Evolutionary conservation across 306 rosid species (phyloP), one percentile per base, ranked within the genome.

Genomic region (Lathyrus oleraceus): DNA sequence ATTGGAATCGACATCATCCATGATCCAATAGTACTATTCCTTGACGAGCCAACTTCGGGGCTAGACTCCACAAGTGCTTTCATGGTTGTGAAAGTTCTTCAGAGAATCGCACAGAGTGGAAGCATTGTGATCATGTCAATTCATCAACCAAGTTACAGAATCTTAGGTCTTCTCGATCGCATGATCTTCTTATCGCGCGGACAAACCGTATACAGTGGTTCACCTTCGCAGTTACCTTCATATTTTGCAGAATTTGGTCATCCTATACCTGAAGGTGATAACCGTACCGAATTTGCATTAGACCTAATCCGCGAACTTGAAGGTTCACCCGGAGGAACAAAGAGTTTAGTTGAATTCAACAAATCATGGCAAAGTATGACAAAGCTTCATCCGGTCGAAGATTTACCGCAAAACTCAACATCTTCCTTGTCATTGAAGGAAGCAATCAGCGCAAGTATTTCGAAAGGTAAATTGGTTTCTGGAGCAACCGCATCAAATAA

Each of bases 11-110:
- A 91, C 80, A 91, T 94, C 9, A 86, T 94, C 25, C 99, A 94
- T 75, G 97, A 94, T 52, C 99, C 99, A 1, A 94, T 94, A 52
- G 58, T 94, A 2, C 77, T 94, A 1, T 94, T 94, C 81, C 89
- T 94, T 0, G 99, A 94, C 71, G 99, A 94, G 27, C 99, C 99
- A 4, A 91, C 99, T 10, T 94, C 99, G 0, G 99, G 99, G 23
- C 92, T 94, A 0, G 99, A 94, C 77, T 94, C 99, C 1, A 94
- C 99, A 4, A 87, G 92, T 27, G 99, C 99, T 1, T 94, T 67
- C 91, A 87, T 94, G 97, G 99, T 94, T 66, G 99, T 94, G 45
- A 94, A 91, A 61, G 99, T 94, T 1, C 52, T 94, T 0, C 99
- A 91, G 67, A 79, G 99, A 78, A 91, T 94, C 44, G 97, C 99